phyloP scores from a whole-genome alignment of 2,329 filamentous ascomycete genomes.

The Mycogone perniciosa region DNA sequence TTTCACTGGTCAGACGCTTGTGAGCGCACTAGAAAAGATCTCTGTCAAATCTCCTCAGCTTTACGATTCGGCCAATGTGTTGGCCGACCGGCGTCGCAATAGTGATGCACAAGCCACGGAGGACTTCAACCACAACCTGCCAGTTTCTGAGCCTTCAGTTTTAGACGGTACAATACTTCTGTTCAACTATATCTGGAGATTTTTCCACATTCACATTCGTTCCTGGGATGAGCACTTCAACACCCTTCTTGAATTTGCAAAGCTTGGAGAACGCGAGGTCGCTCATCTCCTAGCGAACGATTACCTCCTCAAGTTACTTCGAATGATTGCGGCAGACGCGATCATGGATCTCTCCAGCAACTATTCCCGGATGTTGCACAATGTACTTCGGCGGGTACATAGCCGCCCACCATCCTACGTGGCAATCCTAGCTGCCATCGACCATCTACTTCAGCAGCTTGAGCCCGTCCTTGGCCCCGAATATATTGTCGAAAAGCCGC shows the following conservation, averaged over 20 bases:
- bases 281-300: slow-evolving; percentile 52
- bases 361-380: slow-evolving; percentile 48
- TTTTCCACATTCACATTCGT: slow-evolving; percentile 55
- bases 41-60: slow-evolving; percentile 39
- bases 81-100: background rate
- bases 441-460: slow-evolving; percentile 38
- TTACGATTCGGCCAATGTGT: slow-evolving; percentile 32
- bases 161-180: slow-evolving; percentile 37
- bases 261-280: slow-evolving; percentile 53
- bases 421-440: slow-evolving; percentile 44
- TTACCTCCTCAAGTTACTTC: slow-evolving; percentile 53
- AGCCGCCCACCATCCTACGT: slow-evolving; percentile 49
- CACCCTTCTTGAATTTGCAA: slow-evolving; percentile 60
- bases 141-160: slow-evolving; percentile 17
- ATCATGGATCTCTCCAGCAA: slow-evolving; percentile 45
- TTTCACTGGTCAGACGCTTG: slow-evolving; percentile 44
- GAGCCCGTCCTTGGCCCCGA: slow-evolving; percentile 31
- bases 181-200: slow-evolving; percentile 53
- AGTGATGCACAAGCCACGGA: background rate
- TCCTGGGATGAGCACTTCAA: slow-evolving; percentile 75
- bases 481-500: slow-evolving; percentile 32
- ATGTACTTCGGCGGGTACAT: slow-evolving; percentile 43
- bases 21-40: slow-evolving; percentile 47
- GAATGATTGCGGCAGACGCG: slow-evolving; percentile 56
- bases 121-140: slow-evolving; percentile 8